phyloP scores from a whole-genome alignment of 2,329 filamentous ascomycete genomes.

The Didymella sp. region DNA sequence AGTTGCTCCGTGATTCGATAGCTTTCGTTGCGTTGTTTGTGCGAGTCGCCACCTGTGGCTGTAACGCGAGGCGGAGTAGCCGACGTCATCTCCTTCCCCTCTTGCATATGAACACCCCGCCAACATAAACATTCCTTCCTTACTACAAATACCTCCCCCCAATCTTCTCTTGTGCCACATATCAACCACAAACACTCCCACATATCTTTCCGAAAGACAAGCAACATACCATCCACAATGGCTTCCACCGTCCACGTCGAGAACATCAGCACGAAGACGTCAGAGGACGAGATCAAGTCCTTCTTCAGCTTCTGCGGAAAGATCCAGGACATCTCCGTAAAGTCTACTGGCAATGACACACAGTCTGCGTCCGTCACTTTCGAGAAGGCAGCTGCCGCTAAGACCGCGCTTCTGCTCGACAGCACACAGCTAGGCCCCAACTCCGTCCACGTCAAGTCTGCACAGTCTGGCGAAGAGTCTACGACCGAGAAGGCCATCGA shows the following conservation, averaged over 20 bases:
- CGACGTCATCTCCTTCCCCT: slow-evolving; percentile 13
- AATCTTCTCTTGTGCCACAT: background rate
- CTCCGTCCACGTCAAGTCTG: slow-evolving; percentile 79
- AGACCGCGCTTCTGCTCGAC: slow-evolving; percentile 95
- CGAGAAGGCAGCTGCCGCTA: slow-evolving; percentile 94
- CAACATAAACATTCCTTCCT: slow-evolving; percentile 9
- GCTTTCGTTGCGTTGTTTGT: slow-evolving; percentile 30
- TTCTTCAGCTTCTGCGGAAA: slow-evolving; percentile 99
- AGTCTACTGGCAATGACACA: slow-evolving; percentile 65
- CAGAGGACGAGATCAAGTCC: slow-evolving; percentile 89
- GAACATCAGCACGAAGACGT: slow-evolving; percentile 82
- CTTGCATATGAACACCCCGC: slow-evolving; percentile 22
- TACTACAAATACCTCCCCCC: slow-evolving; percentile 7
- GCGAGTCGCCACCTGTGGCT: slow-evolving; percentile 24
- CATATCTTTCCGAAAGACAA: slow-evolving; percentile 11
- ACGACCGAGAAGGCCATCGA: slow-evolving; percentile 65
- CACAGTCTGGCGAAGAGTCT: slow-evolving; percentile 69
- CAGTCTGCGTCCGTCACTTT: slow-evolving; percentile 94
- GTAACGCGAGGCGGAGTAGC: slow-evolving; percentile 4
- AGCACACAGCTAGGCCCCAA: slow-evolving; percentile 87
- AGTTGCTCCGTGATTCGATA: slow-evolving; percentile 23
- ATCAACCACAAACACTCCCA: background rate
- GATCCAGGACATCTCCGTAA: slow-evolving; percentile 83
- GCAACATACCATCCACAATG: slow-evolving; percentile 47
- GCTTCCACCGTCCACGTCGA: slow-evolving; percentile 81